phyloP scores from a whole-genome alignment of 805 yeast species.

The Saccharomycopsis microspora region DNA sequence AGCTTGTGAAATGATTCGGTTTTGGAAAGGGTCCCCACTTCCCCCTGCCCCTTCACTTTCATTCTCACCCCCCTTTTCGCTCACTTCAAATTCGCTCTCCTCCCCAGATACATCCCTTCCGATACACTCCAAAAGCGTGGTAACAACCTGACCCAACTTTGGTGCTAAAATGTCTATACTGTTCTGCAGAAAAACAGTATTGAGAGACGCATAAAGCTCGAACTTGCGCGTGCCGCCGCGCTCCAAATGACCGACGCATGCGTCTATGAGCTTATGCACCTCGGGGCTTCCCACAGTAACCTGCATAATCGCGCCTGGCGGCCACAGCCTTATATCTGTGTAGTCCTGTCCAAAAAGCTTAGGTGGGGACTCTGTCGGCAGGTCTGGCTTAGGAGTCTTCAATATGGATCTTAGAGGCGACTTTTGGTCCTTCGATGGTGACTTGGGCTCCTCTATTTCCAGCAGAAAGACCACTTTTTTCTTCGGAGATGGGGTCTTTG shows the following conservation, averaged over 20 bases:
- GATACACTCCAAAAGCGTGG: background rate
- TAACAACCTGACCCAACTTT: background rate
- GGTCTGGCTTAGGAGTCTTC: too few relatives aligned
- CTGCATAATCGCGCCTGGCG: conserved; percentile 10
- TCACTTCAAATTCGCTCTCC: background rate
- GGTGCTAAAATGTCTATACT: background rate
- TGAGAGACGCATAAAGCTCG: conserved; percentile 14
- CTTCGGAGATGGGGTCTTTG: too few relatives aligned
- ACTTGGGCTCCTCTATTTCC: too few relatives aligned
- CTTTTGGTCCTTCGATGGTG: too few relatives aligned
- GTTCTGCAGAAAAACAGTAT: conserved; percentile 1
- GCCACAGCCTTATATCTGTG: conserved; percentile 8
- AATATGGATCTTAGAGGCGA: too few relatives aligned
- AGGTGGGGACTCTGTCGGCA: too few relatives aligned
- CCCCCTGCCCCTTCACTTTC: background rate
- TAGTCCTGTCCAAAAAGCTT: too few relatives aligned
- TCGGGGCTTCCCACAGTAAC: background rate
- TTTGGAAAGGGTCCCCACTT: conserved; percentile 12
- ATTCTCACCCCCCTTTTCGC: background rate
- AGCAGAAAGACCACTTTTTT: too few relatives aligned
- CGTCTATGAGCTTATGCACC: conserved; percentile 4
- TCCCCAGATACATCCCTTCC: conserved; percentile 3
- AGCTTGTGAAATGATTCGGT: conserved; percentile 9
- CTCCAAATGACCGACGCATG: background rate
- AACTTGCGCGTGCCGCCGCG: conserved; percentile 10